These are phyloP conservation scores for Pythium dissimile DNA, from an alignment of 352 stramenopile species.

Conservation along the genomic window DNA sequence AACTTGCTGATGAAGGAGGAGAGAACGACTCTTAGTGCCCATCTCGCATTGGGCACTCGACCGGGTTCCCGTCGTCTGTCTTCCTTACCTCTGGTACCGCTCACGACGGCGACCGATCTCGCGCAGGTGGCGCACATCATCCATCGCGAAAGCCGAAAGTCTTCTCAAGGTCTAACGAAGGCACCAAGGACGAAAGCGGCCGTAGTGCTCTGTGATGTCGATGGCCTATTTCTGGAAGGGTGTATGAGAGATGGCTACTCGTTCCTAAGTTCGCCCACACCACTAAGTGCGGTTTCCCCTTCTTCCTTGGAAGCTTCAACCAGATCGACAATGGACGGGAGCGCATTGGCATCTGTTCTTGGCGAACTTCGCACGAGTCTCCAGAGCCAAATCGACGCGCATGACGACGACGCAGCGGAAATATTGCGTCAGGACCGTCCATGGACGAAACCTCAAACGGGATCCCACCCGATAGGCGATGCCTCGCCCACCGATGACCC, in stretches of 20 bases:
- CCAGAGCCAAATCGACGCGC: slow-evolving; percentile 3
- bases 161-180: no score
- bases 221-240: no score
- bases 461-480: not conserved
- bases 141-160: no score
- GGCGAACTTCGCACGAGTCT: slow-evolving; percentile 1
- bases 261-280: not conserved
- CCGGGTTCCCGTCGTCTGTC: not conserved
- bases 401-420: not conserved
- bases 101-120: slow-evolving; percentile 38
- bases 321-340: not conserved
- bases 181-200: no score
- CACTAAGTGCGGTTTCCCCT: no score
- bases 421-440: not conserved
- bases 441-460: not conserved
- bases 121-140: slow-evolving; percentile 29
- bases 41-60: no score
- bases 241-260: not conserved
- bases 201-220: no score
- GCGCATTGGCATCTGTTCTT: slow-evolving; percentile 1
- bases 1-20: slow-evolving; percentile 44
- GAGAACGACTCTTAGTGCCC: not conserved
- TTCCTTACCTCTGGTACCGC: slow-evolving; percentile 49
- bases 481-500: not conserved
- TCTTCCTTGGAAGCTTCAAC: no score